Evolutionary conservation across 805 yeast species (phyloP), one percentile per base, ranked within the genome.

Genomic region (Yarrowia alimentaria): DNA sequence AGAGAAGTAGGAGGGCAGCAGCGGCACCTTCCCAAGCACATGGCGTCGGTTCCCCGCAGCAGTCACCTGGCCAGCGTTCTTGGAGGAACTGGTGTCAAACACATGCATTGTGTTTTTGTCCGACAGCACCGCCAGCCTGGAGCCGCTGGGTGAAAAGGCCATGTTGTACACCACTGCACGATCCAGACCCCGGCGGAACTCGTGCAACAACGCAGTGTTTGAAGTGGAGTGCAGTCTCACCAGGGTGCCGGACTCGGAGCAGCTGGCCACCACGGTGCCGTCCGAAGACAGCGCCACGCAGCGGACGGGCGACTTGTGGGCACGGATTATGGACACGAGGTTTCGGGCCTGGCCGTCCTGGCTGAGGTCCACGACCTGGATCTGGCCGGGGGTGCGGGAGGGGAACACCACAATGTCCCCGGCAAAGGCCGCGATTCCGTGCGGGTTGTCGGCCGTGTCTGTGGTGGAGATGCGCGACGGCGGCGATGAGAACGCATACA

Each of bases 31-130:
- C 48, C 78, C 76, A 45, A 90, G 69, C 17, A 85, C 60, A 64
- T 88, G 96, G 16, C 79, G 77, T 53, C 85, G 61, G 56, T 70
- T 70, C 25, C 60, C 45, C 5, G 62, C n/a, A 22, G 60, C 49
- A 5, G 62, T 11, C 62, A 55, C n/a, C 45, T n/a, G n/a, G n/a
- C 17, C 28, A 37, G 37, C 14, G 38, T 51, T n/a, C n/a, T n/a
- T 13, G 10, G 49, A 25, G 11, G 45, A 37, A 6, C 58, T 54
- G n/a, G 81, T 70, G 61, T 83, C 85, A 68, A 79, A 93, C 3
- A 91, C 78, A 66, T 93, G 99, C 49, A 93, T 68, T 0, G 99
- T 93, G 58, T 80, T 82, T 62, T 91, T 93, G 67, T 88, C 96
- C 12, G 95, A 83, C 18, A 93, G 69, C 5, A 88, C 89, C 0